Evolutionary conservation across 1,284 basidiomycete genomes (phyloP).

Genomic region (Ustanciosporium gigantosporum): DNA sequence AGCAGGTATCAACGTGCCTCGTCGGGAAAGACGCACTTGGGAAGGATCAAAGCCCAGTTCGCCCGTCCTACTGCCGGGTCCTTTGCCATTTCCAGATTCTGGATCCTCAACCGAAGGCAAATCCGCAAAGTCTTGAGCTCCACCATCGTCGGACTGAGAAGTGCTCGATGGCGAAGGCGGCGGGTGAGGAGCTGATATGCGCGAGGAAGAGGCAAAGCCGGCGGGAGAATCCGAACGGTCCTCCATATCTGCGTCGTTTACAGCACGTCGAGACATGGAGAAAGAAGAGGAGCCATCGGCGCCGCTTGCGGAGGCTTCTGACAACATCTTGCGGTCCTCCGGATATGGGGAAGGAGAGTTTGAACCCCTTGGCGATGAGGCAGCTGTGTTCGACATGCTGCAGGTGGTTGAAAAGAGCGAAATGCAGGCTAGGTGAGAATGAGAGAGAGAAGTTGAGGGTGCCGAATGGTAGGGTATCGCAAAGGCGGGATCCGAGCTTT

Average conservation of each 20-base stretch:
- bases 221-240: slow-evolving; percentile 28
- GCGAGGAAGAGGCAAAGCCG: slow-evolving; percentile 7
- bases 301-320: too few species aligned
- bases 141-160: slow-evolving; percentile 51
- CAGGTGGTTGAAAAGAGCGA: neutral
- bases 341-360: slow-evolving; percentile 40
- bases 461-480: too few species aligned
- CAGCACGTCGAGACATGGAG: slow-evolving; percentile 10
- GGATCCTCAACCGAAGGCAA: slow-evolving; percentile 31
- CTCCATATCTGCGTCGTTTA: slow-evolving; percentile 27
- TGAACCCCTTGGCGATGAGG: slow-evolving; percentile 36
- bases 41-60: slow-evolving; percentile 20
- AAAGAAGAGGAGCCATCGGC: too few species aligned
- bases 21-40: slow-evolving; percentile 21
- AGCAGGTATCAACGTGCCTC: slow-evolving; percentile 32
- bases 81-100: slow-evolving; percentile 1
- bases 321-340: too few species aligned
- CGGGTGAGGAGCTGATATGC: slow-evolving; percentile 28
- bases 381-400: slow-evolving; percentile 29
- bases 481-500: too few species aligned
- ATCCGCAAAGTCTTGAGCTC: slow-evolving; percentile 42
- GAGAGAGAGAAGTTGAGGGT: too few species aligned
- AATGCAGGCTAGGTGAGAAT: too few species aligned
- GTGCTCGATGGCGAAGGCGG: slow-evolving; percentile 53
- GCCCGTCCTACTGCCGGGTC: neutral